A percentile compares a stretch with the other conserved stretches of the same genome.
Conservation (phyloP, 2,329 filamentous ascomycete species). For the Blumeria hordei region DNA sequence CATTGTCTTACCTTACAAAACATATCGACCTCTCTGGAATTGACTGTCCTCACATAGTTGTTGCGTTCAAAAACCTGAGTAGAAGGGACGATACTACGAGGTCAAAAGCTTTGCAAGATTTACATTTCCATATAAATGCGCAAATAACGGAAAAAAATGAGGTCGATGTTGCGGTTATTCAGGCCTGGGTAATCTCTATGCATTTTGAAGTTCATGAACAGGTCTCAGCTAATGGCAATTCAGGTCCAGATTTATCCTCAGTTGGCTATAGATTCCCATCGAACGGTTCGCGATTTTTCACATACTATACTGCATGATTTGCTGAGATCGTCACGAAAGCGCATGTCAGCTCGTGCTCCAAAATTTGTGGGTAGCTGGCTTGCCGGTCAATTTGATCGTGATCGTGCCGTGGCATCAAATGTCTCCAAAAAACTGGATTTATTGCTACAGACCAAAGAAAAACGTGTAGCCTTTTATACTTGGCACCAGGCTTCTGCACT, state of each 20-base stretch:
- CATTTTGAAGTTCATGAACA: not conserved
- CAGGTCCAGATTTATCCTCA: constrained; percentile 73
- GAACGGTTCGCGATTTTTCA: constrained; percentile 67
- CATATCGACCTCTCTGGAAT: constrained; percentile 59
- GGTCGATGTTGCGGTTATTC: constrained; percentile 59
- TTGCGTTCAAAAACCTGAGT: constrained; percentile 74
- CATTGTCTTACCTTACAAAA: constrained; percentile 68
- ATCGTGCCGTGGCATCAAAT: constrained; percentile 50
- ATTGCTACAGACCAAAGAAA: constrained; percentile 61
- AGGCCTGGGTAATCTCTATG: constrained; percentile 50
- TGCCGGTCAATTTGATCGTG: constrained; percentile 66
- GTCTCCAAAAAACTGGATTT: constrained; percentile 51
- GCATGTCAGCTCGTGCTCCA: constrained; percentile 59
- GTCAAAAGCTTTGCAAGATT: constrained; percentile 68
- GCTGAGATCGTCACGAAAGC: constrained; percentile 44
- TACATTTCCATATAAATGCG: constrained; percentile 37
- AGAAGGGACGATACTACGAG: constrained; percentile 92
- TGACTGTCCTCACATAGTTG: constrained; percentile 57
- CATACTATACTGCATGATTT: constrained; percentile 47
- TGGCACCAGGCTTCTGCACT: constrained; percentile 62
- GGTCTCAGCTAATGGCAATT: constrained; percentile 1
- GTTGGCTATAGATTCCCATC: constrained; percentile 69
- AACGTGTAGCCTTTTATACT: constrained; percentile 51
- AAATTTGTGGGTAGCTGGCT: constrained; percentile 74
- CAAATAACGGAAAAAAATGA: constrained; percentile 31